Evolutionary conservation across 441 rosid species (phyloP), one percentile per base, ranked within the genome.

Genomic region (Aleurites moluccanus): DNA sequence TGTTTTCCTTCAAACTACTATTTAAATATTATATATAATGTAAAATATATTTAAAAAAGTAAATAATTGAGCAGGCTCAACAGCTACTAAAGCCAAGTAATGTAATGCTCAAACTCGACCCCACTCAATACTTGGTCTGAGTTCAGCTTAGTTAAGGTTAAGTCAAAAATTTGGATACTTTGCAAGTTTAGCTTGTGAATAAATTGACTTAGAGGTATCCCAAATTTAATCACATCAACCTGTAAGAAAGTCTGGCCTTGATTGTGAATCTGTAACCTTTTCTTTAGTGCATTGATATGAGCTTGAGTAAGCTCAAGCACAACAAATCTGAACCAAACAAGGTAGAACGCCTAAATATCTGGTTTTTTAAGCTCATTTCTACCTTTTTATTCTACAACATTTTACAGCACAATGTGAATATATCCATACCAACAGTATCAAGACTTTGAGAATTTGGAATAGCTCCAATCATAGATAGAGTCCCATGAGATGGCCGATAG

Each of bases 401-500:
- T 76, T 64, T 28, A 73, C 10, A 74, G 30, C 72, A 75, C 11
- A 21, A 20, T 33, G 69, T 69, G 70, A 67, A 62, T 45, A 76
- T 69, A 50, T 67, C 50, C 86, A 57, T 91, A 95, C 99, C 99
- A 77, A 89, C 83, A 74, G 92, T 86, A 74, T 93, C 99, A 67
- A 90, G 75, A 84, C 97, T 90, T 79, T 91, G 99, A 38, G 99
- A 91, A 85, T 83, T 89, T 61, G 97, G 93, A 75, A 93, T 74
- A 72, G 92, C 81, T 73, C 99, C 99, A 69, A 83, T 79, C 40
- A 87, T 86, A 73, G 95, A 89, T 67, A 89, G 85, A 65, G 89
- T 84, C 38, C 96, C 92, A 72, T 95, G 98, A 63, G 99, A 95
- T 23, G 99, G 95, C n/a, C 98, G 85, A 78, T 83, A 95, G 50